Percentiles rank a stretch among this genome's conserved stretches.
phyloP scores from a whole-genome alignment of 306 rosid genomes.

The Cicer yamashitae region DNA sequence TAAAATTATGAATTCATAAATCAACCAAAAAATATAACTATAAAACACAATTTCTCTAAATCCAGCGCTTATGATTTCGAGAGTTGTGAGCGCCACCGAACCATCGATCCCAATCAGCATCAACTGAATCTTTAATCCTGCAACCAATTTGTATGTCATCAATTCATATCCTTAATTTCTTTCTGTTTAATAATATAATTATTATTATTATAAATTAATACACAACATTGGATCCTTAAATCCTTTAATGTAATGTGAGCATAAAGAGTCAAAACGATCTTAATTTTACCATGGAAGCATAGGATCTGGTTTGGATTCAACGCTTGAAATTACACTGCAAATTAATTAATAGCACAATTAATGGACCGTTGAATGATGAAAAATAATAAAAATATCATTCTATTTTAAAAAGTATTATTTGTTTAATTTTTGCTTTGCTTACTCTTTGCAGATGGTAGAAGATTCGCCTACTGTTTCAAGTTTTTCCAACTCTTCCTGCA shows the following conservation, averaged over 20 bases:
- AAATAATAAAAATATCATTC: background rate
- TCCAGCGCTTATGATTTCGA: constrained; percentile 76
- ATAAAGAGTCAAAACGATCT: background rate
- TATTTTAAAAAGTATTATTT: background rate
- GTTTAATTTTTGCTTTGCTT: constrained; percentile 47
- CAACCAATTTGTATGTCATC: background rate
- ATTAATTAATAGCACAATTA: constrained; percentile 2
- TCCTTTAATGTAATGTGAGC: background rate
- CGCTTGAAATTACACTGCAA: constrained; percentile 71
- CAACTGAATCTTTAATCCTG: constrained; percentile 63
- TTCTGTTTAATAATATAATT: too few species aligned
- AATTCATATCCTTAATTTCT: constrained; percentile 6
- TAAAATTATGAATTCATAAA: constrained; percentile 24
- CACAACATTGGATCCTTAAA: constrained; percentile 15
- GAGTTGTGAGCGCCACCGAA: constrained; percentile 72
- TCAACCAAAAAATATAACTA: background rate
- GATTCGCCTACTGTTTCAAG: constrained; percentile 70
- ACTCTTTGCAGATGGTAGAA: constrained; percentile 78
- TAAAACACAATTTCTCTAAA: constrained; percentile 44
- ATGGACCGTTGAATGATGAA: constrained; percentile 11
- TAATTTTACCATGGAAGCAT: constrained; percentile 76
- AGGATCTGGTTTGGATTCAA: constrained; percentile 76
- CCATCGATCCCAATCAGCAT: constrained; percentile 84
- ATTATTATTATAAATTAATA: too few species aligned
- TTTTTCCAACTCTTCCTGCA: constrained; percentile 75